A percentile compares a stretch with the other conserved stretches of the same genome.
Evolutionary conservation across 202 grass and related monocot species (phyloP).

Genomic region (Panicum hallii): DNA sequence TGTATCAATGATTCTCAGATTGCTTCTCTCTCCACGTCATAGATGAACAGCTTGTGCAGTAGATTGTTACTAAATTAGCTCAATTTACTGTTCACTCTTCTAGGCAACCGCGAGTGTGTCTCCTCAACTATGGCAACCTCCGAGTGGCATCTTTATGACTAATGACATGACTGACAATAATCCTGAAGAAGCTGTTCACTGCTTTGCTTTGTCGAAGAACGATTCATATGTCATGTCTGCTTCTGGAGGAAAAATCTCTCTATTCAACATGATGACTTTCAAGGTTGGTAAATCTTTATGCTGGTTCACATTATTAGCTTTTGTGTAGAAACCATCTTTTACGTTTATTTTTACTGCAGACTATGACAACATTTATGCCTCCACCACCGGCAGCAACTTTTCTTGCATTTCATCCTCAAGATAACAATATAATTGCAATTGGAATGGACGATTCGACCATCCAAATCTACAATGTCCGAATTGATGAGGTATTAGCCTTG

Average conservation of each 20-base stretch:
- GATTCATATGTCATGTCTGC: conserved; percentile 99
- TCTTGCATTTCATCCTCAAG: conserved; percentile 96
- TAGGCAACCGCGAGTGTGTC: conserved; percentile 81
- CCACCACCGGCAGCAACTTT: conserved; percentile 93
- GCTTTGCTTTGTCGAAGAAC: conserved; percentile 98
- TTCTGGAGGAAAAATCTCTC: conserved; percentile 94
- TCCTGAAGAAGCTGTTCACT: conserved; percentile 91
- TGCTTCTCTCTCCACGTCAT: conserved; percentile 8
- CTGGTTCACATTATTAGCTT: conserved; percentile 6
- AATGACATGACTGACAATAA: conserved; percentile 83
- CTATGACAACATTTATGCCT: conserved; percentile 99
- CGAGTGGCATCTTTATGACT: conserved; percentile 93
- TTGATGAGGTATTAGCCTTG: conserved; percentile 81
- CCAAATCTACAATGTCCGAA: conserved; percentile 96
- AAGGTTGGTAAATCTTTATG: conserved; percentile 61
- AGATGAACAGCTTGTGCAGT: conserved; percentile 6
- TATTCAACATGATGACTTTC: conserved; percentile 99
- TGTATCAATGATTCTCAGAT: conserved; percentile 23
- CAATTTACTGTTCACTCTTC: conserved; percentile 46
- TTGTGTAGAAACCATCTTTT: conserved; percentile 35
- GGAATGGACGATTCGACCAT: conserved; percentile 99
- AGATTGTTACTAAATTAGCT: conserved; percentile 48
- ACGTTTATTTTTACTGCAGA: conserved; percentile 52
- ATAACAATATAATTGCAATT: conserved; percentile 99
- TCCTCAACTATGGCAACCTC: conserved; percentile 89